These are phyloP conservation scores for Cytospora paraplurivora DNA, from an alignment of 2,329 filamentous ascomycete genomes.

Conservation along the genomic window DNA sequence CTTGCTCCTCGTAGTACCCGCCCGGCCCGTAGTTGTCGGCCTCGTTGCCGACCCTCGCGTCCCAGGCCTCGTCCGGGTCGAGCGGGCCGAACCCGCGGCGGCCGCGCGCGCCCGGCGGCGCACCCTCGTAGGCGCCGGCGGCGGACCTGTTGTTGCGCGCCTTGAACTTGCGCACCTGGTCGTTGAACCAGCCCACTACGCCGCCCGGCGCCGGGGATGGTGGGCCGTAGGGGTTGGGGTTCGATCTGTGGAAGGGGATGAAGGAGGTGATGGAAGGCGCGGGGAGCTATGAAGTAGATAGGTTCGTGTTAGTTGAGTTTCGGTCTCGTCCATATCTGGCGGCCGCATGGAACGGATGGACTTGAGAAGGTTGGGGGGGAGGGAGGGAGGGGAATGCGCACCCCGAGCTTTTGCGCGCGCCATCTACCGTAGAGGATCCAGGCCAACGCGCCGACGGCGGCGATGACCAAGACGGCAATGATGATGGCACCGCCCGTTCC, in stretches of 20 bases:
- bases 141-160: constrained; percentile 67
- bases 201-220: constrained; percentile 61
- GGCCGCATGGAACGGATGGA: background rate
- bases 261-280: constrained; percentile 68
- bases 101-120: constrained; percentile 44
- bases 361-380: constrained; percentile 6
- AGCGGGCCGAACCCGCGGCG: constrained; percentile 66
- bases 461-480: constrained; percentile 68
- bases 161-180: constrained; percentile 64
- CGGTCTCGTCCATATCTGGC: background rate
- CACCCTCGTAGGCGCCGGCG: constrained; percentile 70
- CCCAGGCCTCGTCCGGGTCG: constrained; percentile 86
- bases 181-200: constrained; percentile 71
- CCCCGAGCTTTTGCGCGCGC: constrained; percentile 71
- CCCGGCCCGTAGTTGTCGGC: constrained; percentile 62
- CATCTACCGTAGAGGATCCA: constrained; percentile 74
- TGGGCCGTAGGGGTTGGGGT: constrained; percentile 49
- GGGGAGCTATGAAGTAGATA: constrained; percentile 56
- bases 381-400: constrained; percentile 42
- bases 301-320: constrained; percentile 26
- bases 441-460: constrained; percentile 57
- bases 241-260: constrained; percentile 66
- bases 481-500: constrained; percentile 68
- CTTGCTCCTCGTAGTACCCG: constrained; percentile 76
- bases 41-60: constrained; percentile 75